Evolutionary conservation across 441 rosid species (phyloP).

Genomic region (Adansonia rubrostipa): DNA sequence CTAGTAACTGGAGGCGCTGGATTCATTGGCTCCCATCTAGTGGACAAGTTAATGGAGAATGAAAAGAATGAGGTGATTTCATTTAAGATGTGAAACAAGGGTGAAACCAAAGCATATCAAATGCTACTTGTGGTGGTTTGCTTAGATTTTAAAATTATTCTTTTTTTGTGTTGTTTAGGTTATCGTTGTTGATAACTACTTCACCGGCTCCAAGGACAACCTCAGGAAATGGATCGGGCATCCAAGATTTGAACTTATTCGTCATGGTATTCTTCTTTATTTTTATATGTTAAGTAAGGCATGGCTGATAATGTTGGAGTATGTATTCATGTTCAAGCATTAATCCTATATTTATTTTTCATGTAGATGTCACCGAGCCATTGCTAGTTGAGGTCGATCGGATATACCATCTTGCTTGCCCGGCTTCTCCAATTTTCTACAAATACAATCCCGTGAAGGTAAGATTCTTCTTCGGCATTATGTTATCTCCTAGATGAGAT

Average conservation of each 20-base stretch:
- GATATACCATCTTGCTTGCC: slow-evolving; percentile 82
- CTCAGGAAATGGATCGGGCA: slow-evolving; percentile 95
- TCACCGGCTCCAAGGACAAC: slow-evolving; percentile 96
- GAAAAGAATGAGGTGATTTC: slow-evolving; percentile 73
- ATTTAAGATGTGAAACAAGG: background rate
- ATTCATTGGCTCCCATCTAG: slow-evolving; percentile 77
- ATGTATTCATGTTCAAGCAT: background rate
- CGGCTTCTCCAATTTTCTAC: slow-evolving; percentile 83
- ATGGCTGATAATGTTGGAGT: background rate
- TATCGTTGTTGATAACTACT: slow-evolving; percentile 89
- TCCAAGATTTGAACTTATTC: slow-evolving; percentile 96
- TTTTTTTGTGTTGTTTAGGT: slow-evolving; percentile 48
- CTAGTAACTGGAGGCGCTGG: slow-evolving; percentile 83
- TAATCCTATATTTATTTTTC: slow-evolving; percentile 5
- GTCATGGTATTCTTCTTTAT: slow-evolving; percentile 68
- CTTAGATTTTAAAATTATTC: background rate
- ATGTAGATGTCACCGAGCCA: slow-evolving; percentile 71
- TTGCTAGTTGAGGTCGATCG: slow-evolving; percentile 70
- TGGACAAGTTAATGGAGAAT: slow-evolving; percentile 79
- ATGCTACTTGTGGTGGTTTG: slow-evolving; percentile 11
- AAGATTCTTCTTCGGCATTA: background rate
- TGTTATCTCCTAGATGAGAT: background rate
- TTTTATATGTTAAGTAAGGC: background rate
- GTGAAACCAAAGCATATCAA: background rate
- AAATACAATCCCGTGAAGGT: slow-evolving; percentile 85